These are phyloP conservation scores for Calycina herbarum DNA, from an alignment of 2,329 filamentous ascomycete genomes.

Conservation along the genomic window DNA sequence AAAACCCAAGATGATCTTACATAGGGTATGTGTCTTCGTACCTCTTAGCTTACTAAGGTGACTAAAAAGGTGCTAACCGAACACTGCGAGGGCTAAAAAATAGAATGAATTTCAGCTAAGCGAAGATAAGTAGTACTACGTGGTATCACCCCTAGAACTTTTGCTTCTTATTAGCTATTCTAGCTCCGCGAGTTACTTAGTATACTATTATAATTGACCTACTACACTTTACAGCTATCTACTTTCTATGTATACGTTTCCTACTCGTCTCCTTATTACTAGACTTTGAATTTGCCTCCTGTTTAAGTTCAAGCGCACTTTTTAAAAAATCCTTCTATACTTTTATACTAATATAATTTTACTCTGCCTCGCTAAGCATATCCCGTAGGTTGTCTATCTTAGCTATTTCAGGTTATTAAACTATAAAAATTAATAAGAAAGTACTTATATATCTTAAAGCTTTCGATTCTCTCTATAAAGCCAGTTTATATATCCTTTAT, in stretches of 20 bases:
- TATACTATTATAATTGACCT: conserved; percentile 3
- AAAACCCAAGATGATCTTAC: conserved; percentile 1
- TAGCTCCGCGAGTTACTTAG: neutral
- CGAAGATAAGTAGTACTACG: neutral
- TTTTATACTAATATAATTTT: conserved; percentile 4
- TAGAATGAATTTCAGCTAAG: conserved; percentile 6
- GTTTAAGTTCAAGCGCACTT: neutral
- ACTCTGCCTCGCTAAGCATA: neutral
- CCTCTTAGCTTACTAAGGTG: neutral
- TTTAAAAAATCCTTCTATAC: conserved; percentile 6
- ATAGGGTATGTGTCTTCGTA: conserved; percentile 2
- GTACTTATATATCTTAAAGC: conserved; percentile 8
- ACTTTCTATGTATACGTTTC: conserved; percentile 3
- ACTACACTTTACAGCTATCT: neutral
- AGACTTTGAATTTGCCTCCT: conserved; percentile 1
- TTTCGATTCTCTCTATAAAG: neutral
- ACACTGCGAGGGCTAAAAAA: conserved; percentile 4
- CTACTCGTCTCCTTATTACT: neutral
- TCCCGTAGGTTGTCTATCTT: neutral
- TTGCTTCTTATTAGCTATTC: neutral
- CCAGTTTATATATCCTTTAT: conserved; percentile 7
- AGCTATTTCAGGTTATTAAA: conserved; percentile 3
- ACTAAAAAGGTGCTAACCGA: neutral
- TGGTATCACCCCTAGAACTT: neutral
- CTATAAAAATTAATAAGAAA: neutral